Base-by-base conservation (phyloP, 202 grass and related monocot genomes). In the Bolboschoenoplectus hybrid region DNA sequence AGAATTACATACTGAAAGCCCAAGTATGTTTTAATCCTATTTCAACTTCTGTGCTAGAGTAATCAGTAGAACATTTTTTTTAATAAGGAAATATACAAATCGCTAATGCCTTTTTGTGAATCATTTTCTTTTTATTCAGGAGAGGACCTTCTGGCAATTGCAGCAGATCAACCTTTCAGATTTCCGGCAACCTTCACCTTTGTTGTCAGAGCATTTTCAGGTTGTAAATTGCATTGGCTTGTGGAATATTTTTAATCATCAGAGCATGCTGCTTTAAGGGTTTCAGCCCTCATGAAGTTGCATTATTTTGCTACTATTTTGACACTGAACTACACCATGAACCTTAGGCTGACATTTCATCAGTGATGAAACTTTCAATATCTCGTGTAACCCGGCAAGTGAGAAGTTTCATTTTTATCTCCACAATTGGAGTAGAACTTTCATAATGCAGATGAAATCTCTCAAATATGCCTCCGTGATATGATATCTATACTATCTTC, bases 101-200 rank as follows among this genome's bases (percentile, higher is more conserved):
- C n/a, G 76, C 46, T 86, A 73, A 47, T 87, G 83, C 12, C 11
- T 80, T 67, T 66, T 87, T 51, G 19, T 85, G 58, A 82, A 74
- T 87, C 20, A 7, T 52, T 16, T 85, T 62, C 6, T 85, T 61
- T 87, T 84, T 12, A 17, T 89, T 49, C 90, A 98, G 93, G 97
- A 67, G 93, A 98, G 91, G 97, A 98, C 89, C 90, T 98, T 85
- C 87, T 99, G 88, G 74, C 93, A 56, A 96, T 99, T 88, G 97
- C 93, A 90, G 89, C 93, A 19, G 97, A 99, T 91, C 97, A 99
- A 90, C 93, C 97, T 81, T 99, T 99, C 84, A 89, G 97, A 26
- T 99, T 99, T 85, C 97, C 97, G 80, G 93, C 97, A 84, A 99
- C 97, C 71, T 99, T 98, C 82, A 99, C 93, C 65, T 99, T 99